Percentiles rank a stretch among this genome's conserved stretches.
phyloP scores from a whole-genome alignment of 2,329 filamentous ascomycete genomes.

The Ophiobolus disseminans region DNA sequence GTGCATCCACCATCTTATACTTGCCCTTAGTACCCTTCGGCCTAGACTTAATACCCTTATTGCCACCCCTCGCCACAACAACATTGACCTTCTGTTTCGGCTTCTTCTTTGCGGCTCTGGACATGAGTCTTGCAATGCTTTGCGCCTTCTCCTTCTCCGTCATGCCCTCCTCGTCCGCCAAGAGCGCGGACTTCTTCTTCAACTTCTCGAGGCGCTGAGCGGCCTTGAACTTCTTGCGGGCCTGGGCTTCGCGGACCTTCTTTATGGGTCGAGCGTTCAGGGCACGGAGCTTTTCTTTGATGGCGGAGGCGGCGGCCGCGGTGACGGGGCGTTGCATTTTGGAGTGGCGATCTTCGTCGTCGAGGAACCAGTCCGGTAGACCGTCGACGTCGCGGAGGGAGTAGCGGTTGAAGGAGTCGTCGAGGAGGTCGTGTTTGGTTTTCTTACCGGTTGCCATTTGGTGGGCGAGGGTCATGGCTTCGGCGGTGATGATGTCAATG shows the following conservation, averaged over 20 bases:
- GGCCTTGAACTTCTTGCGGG: conserved; percentile 95
- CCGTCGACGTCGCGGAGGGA: conserved; percentile 90
- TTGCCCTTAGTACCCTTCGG: conserved; percentile 92
- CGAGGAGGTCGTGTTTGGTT: conserved; percentile 78
- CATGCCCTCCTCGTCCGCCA: conserved; percentile 88
- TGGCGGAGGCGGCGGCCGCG: conserved; percentile 85
- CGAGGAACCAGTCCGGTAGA: conserved; percentile 96
- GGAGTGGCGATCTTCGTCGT: conserved; percentile 87
- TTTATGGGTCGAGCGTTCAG: conserved; percentile 97
- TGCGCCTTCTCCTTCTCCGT: conserved; percentile 96
- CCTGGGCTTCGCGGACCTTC: conserved; percentile 96
- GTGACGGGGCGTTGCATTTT: conserved; percentile 87
- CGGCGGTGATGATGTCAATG: conserved; percentile 98
- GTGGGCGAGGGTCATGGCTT: conserved; percentile 97
- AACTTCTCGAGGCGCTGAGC: conserved; percentile 91
- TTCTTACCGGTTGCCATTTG: conserved; percentile 86
- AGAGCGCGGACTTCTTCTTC: conserved; percentile 92
- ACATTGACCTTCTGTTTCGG: conserved; percentile 82
- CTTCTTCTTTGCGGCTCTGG: conserved; percentile 84
- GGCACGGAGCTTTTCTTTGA: conserved; percentile 92
- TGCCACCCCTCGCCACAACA: conserved; percentile 84
- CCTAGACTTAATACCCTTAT: conserved; percentile 83
- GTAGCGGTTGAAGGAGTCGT: conserved; percentile 93
- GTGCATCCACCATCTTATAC: conserved; percentile 95
- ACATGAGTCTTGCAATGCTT: conserved; percentile 81